A percentile compares a stretch with the other conserved stretches of the same genome.
Conservation (phyloP, 331 rosid genomes). For the Quercus lobata region DNA sequence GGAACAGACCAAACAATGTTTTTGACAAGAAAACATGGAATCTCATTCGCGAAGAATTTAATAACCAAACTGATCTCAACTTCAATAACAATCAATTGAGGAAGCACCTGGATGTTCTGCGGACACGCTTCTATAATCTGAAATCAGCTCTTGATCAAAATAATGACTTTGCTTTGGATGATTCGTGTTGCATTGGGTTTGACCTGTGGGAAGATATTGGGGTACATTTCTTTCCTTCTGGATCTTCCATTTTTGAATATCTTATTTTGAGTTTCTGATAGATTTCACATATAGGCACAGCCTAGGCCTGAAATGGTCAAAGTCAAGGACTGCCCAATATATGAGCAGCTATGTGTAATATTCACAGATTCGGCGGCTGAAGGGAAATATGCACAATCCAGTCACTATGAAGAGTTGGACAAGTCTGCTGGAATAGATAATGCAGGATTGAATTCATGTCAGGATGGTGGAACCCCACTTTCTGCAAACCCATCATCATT, state of each 20-base stretch:
- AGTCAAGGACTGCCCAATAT: slow-evolving; percentile 75
- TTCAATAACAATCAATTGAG: slow-evolving; percentile 89
- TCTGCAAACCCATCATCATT: slow-evolving; percentile 35
- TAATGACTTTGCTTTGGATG: slow-evolving; percentile 61
- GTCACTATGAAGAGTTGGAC: slow-evolving; percentile 69
- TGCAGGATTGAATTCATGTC: slow-evolving; percentile 33
- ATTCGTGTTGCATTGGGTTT: slow-evolving; percentile 64
- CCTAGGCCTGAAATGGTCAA: slow-evolving; percentile 52
- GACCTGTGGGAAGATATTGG: slow-evolving; percentile 72
- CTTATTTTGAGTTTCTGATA: slow-evolving; percentile 19
- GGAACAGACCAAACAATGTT: slow-evolving; percentile 73
- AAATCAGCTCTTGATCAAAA: slow-evolving; percentile 66
- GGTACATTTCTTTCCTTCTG: slow-evolving; percentile 34
- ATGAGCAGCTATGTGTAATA: slow-evolving; percentile 74
- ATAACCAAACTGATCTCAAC: slow-evolving; percentile 68
- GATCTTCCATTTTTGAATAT: background rate
- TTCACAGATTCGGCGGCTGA: slow-evolving; percentile 71
- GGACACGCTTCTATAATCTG: slow-evolving; percentile 67
- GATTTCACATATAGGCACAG: slow-evolving; percentile 42
- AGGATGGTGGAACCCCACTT: slow-evolving; percentile 32
- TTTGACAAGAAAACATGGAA: slow-evolving; percentile 91
- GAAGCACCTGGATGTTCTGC: slow-evolving; percentile 87
- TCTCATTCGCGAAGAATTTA: slow-evolving; percentile 74
- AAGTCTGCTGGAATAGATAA: slow-evolving; percentile 42
- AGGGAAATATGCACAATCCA: slow-evolving; percentile 82